Conservation (phyloP, 306 rosid genomes). For the Sechiopsis laciniata region DNA sequence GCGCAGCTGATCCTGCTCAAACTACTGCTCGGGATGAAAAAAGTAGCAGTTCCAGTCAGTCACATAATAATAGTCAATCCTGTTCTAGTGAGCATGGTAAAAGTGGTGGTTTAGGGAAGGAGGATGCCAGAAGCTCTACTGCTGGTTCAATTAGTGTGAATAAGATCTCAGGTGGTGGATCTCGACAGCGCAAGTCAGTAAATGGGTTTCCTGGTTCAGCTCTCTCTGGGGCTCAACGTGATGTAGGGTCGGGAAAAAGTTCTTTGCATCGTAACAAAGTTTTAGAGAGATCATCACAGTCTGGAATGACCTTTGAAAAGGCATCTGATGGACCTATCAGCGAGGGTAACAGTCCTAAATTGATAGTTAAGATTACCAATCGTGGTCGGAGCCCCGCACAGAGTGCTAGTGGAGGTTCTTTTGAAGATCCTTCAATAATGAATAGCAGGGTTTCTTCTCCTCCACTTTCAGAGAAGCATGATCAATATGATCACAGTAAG, state of each 20-base stretch:
- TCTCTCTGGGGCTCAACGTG: constrained; percentile 48
- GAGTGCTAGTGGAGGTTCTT: constrained; percentile 49
- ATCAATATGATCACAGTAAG: constrained; percentile 44
- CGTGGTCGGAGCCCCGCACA: constrained; percentile 63
- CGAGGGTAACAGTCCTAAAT: constrained; percentile 48
- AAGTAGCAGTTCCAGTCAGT: constrained; percentile 88
- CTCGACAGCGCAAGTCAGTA: constrained; percentile 57
- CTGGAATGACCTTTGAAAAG: constrained; percentile 45
- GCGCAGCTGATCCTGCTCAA: constrained; percentile 50
- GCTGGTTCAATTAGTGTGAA: constrained; percentile 51
- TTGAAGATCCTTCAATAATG: constrained; percentile 48
- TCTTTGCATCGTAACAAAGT: constrained; percentile 35
- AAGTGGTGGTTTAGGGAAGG: constrained; percentile 52
- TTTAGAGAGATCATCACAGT: constrained; percentile 42
- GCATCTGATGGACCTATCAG: constrained; percentile 41
- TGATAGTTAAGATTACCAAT: constrained; percentile 65
- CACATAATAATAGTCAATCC: constrained; percentile 81
- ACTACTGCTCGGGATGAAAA: constrained; percentile 63
- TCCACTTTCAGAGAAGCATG: constrained; percentile 52
- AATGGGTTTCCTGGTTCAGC: constrained; percentile 60
- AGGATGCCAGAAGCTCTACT: constrained; percentile 81
- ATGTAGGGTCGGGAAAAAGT: constrained; percentile 36
- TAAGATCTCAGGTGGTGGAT: constrained; percentile 42
- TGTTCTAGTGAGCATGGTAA: constrained; percentile 71
- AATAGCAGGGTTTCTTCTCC: constrained; percentile 56